Conservation (phyloP, 345 rosid genomes). For the Salix suchowensis region DNA sequence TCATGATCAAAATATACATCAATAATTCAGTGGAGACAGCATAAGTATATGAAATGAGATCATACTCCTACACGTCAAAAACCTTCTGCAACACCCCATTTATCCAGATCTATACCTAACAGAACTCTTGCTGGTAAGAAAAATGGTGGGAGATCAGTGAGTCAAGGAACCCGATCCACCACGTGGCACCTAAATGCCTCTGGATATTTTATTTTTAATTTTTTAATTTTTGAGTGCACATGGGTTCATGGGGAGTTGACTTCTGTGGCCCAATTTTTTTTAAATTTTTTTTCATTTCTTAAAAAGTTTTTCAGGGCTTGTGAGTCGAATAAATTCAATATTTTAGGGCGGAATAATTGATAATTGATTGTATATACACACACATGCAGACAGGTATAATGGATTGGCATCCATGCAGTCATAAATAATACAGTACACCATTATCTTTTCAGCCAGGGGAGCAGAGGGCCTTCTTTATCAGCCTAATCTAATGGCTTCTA, state of each 20-base stretch:
- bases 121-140: neutral
- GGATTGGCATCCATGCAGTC: neutral
- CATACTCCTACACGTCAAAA: neutral
- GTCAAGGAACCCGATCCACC: neutral
- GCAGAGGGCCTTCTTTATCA: neutral
- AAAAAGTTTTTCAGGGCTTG: neutral
- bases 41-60: neutral
- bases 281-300: neutral
- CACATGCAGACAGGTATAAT: neutral
- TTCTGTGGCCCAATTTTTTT: neutral
- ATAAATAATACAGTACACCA: too few relatives aligned
- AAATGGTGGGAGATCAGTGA: neutral
- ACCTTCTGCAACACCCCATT: neutral
- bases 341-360: neutral
- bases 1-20: neutral
- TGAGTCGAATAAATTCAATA: neutral
- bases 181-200: neutral
- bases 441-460: neutral
- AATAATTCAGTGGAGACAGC: neutral
- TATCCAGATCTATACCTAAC: neutral
- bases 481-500: neutral
- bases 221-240: slow-evolving; percentile 1
- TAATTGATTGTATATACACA: neutral
- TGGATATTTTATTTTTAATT: neutral
- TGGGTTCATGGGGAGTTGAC: slow-evolving; percentile 19